Conservation (phyloP, 2,329 filamentous ascomycete genomes). For the Hypoxylon sp. region DNA sequence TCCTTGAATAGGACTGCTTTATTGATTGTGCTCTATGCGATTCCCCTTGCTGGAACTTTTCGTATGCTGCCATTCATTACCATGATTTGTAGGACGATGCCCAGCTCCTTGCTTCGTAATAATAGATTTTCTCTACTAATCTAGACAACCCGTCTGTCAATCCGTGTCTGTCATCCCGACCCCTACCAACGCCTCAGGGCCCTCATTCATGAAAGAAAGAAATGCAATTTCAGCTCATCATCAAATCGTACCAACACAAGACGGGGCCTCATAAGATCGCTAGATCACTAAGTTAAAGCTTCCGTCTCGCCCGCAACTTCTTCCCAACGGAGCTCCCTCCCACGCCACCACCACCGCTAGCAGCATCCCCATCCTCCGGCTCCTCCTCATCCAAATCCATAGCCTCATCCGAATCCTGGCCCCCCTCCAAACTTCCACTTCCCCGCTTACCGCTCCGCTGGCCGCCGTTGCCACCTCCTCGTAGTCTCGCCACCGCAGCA, state of each 20-base stretch:
- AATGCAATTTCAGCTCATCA: neutral
- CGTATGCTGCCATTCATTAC: neutral
- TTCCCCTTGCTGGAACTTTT: neutral
- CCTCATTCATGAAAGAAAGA: neutral
- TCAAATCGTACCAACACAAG: neutral
- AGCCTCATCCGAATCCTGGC: constrained; percentile 62
- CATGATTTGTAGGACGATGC: neutral
- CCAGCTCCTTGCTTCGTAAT: neutral
- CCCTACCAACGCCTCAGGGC: neutral
- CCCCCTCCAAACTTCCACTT: constrained; percentile 50
- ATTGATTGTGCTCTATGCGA: constrained; percentile 13
- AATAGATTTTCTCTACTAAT: neutral
- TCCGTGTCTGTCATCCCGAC: neutral
- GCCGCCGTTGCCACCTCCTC: constrained; percentile 30
- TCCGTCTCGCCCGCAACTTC: constrained; percentile 68
- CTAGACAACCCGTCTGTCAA: neutral
- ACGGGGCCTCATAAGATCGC: too few species aligned
- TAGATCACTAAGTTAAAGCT: constrained; percentile 59
- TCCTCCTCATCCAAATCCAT: constrained; percentile 71
- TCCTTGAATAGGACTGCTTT: constrained; percentile 5
- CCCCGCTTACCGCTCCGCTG: constrained; percentile 57
- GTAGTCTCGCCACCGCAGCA: constrained; percentile 47
- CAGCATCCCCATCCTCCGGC: constrained; percentile 64
- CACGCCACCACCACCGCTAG: constrained; percentile 56
- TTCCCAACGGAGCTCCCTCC: constrained; percentile 58